These are phyloP conservation scores for Chaetomium fimeti DNA, from an alignment of 495 filamentous ascomycete genomes.

Conservation along the genomic window DNA sequence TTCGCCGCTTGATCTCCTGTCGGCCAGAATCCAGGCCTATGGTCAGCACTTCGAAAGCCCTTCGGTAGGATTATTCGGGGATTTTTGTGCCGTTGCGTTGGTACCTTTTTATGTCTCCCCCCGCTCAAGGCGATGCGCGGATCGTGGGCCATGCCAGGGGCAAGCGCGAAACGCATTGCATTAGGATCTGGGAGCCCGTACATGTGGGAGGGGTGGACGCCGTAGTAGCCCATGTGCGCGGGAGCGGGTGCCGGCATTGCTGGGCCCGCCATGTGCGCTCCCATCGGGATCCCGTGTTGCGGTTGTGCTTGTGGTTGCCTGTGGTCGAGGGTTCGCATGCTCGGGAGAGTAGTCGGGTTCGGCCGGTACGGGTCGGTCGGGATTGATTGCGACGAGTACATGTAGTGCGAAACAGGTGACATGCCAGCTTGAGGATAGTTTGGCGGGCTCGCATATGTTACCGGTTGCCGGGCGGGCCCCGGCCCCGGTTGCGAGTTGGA, in stretches of 20 bases:
- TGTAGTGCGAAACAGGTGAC: slow-evolving; percentile 55
- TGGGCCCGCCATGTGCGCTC: slow-evolving; percentile 39
- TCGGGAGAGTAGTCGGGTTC: slow-evolving; percentile 59
- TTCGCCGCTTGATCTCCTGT: slow-evolving; percentile 92
- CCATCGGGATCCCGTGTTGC: slow-evolving; percentile 35
- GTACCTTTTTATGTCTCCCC: slow-evolving; percentile 84
- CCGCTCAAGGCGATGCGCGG: slow-evolving; percentile 68
- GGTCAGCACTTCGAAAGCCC: slow-evolving; percentile 20
- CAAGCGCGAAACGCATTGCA: slow-evolving; percentile 57
- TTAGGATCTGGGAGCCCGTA: slow-evolving; percentile 37
- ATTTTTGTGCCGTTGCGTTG: slow-evolving; percentile 18
- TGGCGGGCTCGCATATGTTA: slow-evolving; percentile 56
- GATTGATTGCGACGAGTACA: slow-evolving; percentile 44
- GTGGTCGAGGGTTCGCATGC: slow-evolving; percentile 59
- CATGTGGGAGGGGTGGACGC: slow-evolving; percentile 45
- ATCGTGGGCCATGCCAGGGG: slow-evolving; percentile 50
- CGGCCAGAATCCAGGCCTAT: slow-evolving; percentile 27
- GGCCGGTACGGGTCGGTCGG: slow-evolving; percentile 36
- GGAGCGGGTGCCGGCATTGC: slow-evolving; percentile 35
- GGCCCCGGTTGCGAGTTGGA: slow-evolving; percentile 48
- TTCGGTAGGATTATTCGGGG: not conserved
- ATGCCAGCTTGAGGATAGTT: slow-evolving; percentile 54
- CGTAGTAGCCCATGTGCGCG: slow-evolving; percentile 42
- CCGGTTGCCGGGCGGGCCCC: slow-evolving; percentile 48
- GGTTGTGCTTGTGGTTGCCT: slow-evolving; percentile 36